Percentiles rank a stretch among this genome's conserved stretches.
Evolutionary conservation across 805 yeast species (phyloP).

Genomic region (Teunomyces stri): DNA sequence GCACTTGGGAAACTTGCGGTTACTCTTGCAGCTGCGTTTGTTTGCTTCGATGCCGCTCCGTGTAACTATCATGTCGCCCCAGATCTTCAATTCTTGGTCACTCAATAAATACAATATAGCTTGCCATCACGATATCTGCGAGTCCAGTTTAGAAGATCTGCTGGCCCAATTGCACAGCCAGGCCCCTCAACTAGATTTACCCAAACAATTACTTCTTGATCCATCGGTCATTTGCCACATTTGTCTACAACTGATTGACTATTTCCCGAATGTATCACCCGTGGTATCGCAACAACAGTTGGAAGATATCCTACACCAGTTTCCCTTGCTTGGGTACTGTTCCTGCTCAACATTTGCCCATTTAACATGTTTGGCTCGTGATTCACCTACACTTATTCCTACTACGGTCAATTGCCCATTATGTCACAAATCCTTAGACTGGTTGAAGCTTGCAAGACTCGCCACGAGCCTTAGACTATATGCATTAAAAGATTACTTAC

Average conservation of each 20-base stretch:
- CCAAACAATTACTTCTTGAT: conserved; percentile 17
- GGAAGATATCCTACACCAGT: conserved; percentile 1
- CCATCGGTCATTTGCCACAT: conserved; percentile 21
- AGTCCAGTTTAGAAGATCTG: neutral
- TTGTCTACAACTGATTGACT: conserved; percentile 32
- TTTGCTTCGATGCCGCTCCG: conserved; percentile 47
- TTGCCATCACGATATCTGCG: neutral
- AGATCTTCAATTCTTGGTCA: neutral
- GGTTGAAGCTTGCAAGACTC: conserved; percentile 18
- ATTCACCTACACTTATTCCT: conserved; percentile 2
- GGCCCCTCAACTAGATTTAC: conserved; percentile 11
- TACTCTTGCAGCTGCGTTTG: conserved; percentile 41
- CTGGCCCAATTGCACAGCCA: neutral
- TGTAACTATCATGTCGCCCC: conserved; percentile 44
- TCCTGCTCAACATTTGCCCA: conserved; percentile 37
- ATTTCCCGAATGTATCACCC: conserved; percentile 19
- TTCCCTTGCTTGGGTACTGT: conserved; percentile 38
- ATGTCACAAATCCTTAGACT: conserved; percentile 15
- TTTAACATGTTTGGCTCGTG: conserved; percentile 36
- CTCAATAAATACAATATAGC: neutral
- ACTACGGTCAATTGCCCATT: conserved; percentile 11
- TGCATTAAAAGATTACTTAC: conserved; percentile 12
- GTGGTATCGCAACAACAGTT: conserved; percentile 5
- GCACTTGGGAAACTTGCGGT: conserved; percentile 46
- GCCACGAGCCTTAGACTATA: conserved; percentile 21